Conservation (phyloP, 495 filamentous ascomycete genomes). For the Xylaria venustula region DNA sequence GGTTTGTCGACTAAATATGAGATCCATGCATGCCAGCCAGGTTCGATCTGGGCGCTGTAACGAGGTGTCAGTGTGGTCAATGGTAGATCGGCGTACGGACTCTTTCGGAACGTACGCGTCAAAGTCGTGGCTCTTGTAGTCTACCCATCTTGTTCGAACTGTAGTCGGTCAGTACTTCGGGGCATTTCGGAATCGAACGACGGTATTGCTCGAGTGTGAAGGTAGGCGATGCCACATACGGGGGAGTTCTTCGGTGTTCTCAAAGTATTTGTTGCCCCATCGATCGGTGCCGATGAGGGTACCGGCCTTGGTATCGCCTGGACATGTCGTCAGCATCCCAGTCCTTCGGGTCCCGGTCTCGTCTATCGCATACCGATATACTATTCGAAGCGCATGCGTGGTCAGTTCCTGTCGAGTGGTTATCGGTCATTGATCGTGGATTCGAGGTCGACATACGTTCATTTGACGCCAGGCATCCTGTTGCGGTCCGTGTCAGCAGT, state of each 20-base stretch:
- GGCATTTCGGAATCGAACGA: too few relatives aligned
- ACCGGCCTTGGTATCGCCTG: constrained; percentile 96
- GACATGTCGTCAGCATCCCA: constrained; percentile 34
- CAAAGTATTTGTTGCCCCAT: constrained; percentile 96
- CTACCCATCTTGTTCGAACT: constrained; percentile 98
- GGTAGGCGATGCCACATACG: constrained; percentile 56
- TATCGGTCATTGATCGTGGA: neutral
- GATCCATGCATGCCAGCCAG: constrained; percentile 98
- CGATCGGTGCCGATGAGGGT: constrained; percentile 80
- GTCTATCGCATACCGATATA: constrained; percentile 59
- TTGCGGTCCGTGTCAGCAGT: constrained; percentile 20
- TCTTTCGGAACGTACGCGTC: constrained; percentile 64
- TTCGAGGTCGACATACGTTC: constrained; percentile 65
- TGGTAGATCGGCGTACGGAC: neutral
- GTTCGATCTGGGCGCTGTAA: constrained; percentile 77
- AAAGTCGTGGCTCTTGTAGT: constrained; percentile 85
- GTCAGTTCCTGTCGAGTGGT: constrained; percentile 28
- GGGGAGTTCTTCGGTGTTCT: constrained; percentile 93
- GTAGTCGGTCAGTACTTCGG: constrained; percentile 22
- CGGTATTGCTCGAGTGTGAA: neutral
- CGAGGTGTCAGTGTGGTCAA: constrained; percentile 12
- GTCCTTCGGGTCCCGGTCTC: neutral
- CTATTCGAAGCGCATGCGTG: constrained; percentile 40
- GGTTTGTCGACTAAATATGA: constrained; percentile 89
- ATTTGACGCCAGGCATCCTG: constrained; percentile 91